Evolutionary conservation across 2,329 filamentous ascomycete genomes (phyloP).

Genomic region (Sporothrix dimorphospora): DNA sequence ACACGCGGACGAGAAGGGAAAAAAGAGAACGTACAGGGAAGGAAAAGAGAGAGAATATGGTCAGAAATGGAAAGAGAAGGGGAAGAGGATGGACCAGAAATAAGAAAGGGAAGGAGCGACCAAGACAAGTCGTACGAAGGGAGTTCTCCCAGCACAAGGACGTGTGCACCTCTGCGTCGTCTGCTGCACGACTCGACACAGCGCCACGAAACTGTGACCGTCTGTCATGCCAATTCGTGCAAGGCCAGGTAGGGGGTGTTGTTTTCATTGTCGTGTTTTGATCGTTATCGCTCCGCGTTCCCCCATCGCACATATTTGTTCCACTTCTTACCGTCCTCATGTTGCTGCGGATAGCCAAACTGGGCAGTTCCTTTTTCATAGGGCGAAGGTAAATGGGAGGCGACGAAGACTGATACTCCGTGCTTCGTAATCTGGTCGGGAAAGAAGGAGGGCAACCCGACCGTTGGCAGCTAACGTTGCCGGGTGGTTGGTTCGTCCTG

Average conservation of each 20-base stretch:
- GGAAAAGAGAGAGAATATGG: neutral
- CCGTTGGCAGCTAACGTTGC: conserved; percentile 16
- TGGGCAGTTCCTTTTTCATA: neutral
- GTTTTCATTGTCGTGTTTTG: neutral
- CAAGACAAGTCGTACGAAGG: conserved; percentile 17
- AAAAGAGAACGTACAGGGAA: neutral
- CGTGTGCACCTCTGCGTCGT: conserved; percentile 1
- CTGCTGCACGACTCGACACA: conserved; percentile 11
- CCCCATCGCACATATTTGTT: too few relatives aligned
- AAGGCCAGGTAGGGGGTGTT: neutral
- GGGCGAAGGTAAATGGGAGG: neutral
- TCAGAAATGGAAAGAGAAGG: neutral
- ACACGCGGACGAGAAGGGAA: neutral
- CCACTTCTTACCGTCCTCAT: too few relatives aligned
- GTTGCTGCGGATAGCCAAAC: too few relatives aligned
- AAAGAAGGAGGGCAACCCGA: neutral
- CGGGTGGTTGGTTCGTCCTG: neutral
- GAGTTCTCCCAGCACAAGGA: conserved; percentile 15
- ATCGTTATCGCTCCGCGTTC: too few relatives aligned
- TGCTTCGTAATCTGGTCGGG: neutral
- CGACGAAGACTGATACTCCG: neutral
- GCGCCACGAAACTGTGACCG: conserved; percentile 11
- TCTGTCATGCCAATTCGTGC: conserved; percentile 6
- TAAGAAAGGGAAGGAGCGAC: conserved; percentile 13
- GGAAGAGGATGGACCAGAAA: neutral